Percentiles rank a stretch among this genome's conserved stretches.
Conservation (phyloP, 192 early-diverging fungal species). For the Paraglomus brasilianum region DNA sequence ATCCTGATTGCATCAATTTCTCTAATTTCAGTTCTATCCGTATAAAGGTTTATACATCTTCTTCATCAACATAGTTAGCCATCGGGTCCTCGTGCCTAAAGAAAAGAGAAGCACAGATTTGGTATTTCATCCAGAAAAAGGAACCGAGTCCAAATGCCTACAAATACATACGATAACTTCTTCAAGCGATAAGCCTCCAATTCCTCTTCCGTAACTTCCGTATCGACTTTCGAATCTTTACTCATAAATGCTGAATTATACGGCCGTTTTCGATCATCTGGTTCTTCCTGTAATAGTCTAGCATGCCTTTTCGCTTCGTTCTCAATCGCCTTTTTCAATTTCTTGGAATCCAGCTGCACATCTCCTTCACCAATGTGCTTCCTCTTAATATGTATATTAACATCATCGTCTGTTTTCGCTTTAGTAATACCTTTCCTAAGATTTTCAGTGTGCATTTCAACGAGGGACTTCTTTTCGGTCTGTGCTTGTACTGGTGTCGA, state of each 20-base stretch:
- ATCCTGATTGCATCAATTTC: no score
- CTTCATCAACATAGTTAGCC: constrained; percentile 48
- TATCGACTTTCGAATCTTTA: background rate
- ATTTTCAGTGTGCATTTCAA: constrained; percentile 36
- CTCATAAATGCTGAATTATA: constrained; percentile 28
- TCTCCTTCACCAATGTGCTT: constrained; percentile 58
- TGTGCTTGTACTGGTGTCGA: background rate
- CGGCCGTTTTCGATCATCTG: constrained; percentile 29
- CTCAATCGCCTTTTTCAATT: constrained; percentile 53
- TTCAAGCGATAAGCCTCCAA: constrained; percentile 64
- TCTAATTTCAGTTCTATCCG: no score
- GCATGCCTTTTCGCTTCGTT: constrained; percentile 39
- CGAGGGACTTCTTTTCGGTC: constrained; percentile 30
- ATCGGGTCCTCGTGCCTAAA: constrained; percentile 60
- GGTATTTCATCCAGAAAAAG: background rate
- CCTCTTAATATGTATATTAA: constrained; percentile 33
- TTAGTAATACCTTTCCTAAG: constrained; percentile 38
- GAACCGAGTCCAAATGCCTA: background rate
- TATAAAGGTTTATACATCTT: constrained; percentile 30
- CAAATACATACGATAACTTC: constrained; percentile 30
- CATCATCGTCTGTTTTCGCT: constrained; percentile 27
- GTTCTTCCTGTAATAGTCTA: constrained; percentile 5
- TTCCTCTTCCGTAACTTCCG: constrained; percentile 62
- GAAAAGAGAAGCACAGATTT: background rate
- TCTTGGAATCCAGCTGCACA: constrained; percentile 51